Conservation (phyloP, 139 green algal genomes). For the Tetraselmis chui region DNA sequence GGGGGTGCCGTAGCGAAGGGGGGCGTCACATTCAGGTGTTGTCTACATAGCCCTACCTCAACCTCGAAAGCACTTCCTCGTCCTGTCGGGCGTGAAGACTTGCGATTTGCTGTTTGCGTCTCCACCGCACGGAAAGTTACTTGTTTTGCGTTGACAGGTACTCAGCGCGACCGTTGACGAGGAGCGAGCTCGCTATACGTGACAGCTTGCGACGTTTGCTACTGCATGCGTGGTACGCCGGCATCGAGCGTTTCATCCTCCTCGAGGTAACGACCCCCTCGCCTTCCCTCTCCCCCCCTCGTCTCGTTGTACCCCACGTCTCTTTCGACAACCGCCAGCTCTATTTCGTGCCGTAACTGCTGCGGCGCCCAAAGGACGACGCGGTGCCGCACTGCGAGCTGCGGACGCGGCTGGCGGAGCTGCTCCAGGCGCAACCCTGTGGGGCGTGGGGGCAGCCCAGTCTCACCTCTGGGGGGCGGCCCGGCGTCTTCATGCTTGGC, state of each 20-base stretch:
- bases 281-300: too few relatives aligned
- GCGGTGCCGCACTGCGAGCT: background rate
- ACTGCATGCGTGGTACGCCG: background rate
- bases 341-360: too few relatives aligned
- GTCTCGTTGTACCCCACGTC: too few relatives aligned
- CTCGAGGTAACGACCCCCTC: background rate
- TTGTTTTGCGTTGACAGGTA: too few relatives aligned
- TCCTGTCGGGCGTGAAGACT: too few relatives aligned
- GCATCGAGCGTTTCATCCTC: background rate
- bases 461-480: background rate
- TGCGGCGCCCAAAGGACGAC: background rate
- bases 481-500: background rate
- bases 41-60: too few relatives aligned
- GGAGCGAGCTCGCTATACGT: background rate
- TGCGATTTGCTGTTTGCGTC: too few relatives aligned
- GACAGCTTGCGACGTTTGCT: background rate
- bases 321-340: too few relatives aligned
- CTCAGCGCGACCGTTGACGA: background rate
- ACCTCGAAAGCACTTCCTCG: too few relatives aligned
- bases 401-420: background rate
- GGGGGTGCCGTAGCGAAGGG: background rate
- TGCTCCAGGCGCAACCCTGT: background rate
- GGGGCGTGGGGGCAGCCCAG: background rate
- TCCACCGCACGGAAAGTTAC: too few relatives aligned
- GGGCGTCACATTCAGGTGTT: background rate